Conservation (phyloP, 225 moss, liverwort and hornwort genomes). For the Marchantia paleacea region DNA sequence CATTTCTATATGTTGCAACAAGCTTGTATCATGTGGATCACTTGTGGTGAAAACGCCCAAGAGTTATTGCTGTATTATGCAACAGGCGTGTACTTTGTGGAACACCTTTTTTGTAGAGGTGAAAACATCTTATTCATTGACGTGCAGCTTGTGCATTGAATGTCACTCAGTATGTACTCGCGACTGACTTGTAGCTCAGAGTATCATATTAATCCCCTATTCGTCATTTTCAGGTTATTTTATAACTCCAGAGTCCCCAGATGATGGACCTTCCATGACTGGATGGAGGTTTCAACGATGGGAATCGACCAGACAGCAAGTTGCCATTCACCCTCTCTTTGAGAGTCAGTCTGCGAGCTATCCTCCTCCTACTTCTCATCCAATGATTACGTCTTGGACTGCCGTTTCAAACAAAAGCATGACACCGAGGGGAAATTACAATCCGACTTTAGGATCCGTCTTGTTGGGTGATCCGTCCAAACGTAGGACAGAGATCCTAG, state of each 20-base stretch:
- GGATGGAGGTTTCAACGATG: conserved; percentile 93
- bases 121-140: no score
- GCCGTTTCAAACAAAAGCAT: conserved; percentile 64
- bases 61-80: no score
- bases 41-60: no score
- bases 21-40: no score
- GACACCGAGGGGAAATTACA: conserved; percentile 36
- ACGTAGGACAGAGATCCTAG: conserved; percentile 16
- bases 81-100: no score
- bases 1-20: no score
- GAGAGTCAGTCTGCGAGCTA: conserved; percentile 52
- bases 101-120: no score
- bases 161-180: no score
- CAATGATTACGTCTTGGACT: conserved; percentile 68
- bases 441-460: conserved; percentile 20
- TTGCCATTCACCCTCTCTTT: conserved; percentile 79
- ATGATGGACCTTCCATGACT: conserved; percentile 75
- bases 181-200: no score
- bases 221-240: conserved; percentile 64
- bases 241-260: conserved; percentile 78
- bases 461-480: not conserved
- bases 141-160: no score
- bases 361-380: conserved; percentile 39
- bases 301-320: conserved; percentile 77
- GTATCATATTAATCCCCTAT: not conserved